Evolutionary conservation across 2,329 filamentous ascomycete genomes (phyloP), one percentile per base, ranked within the genome.

Genomic region (Pseudocercospora crystallina): DNA sequence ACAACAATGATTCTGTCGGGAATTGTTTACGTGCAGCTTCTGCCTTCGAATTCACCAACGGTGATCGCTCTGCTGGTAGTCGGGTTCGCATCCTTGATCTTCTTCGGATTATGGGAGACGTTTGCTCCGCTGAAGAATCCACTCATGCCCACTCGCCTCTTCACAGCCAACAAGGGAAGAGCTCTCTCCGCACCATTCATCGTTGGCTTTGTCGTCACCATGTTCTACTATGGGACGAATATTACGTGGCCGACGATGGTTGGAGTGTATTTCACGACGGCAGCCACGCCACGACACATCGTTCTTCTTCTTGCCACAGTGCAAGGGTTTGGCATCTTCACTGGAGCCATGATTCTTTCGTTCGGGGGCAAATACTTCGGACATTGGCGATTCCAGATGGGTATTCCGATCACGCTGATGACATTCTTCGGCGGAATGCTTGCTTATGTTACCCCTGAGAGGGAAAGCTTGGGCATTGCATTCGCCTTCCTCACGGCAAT

Each of bases 341-440:
- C 71, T 35, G 75, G 75, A 26, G 20, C 20, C 20, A 26, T 26
- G 20, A 26, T 26, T 4, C 20, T 26, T 7, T 26, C 20, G 7
- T 51, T 66, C 5, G 67, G 76, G 32, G 75, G 76, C 9, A 67
- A 66, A 20, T 66, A 59, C 47, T 71, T 78, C 40, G 65, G 70
- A 5, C 68, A 73, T 53, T 78, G 74, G 74, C 68, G 74, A n/a
- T 77, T 73, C 74, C 74, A 73, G 15, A 58, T 77, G 33, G 72
- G 73, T 5, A 14, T 64, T 0, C 72, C 72, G 1, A 67, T 75
- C 4, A 68, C 69, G 17, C 54, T 76, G 13, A 78, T 78, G 74
- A 72, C 75, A 5, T 51, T 78, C 10, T 78, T 77, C 49, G 76
- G 75, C 2, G 70, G 68, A 0, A 58, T 78, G 13, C 58, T 78